Evolutionary conservation across 495 filamentous ascomycete species (phyloP).

Genomic region (Glonium stellatum): DNA sequence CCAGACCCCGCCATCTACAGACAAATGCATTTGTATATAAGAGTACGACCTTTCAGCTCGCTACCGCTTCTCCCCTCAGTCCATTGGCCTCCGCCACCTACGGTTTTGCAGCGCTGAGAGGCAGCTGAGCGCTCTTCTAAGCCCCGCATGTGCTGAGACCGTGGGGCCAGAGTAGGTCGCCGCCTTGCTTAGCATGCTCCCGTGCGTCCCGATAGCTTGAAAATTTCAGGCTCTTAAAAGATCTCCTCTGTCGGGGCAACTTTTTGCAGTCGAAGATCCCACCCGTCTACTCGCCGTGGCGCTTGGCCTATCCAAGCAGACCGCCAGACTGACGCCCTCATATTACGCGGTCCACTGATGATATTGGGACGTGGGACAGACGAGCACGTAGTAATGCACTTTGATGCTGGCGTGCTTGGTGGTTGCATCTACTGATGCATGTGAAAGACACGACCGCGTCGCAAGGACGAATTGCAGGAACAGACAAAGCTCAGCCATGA

Average conservation of each 20-base stretch:
- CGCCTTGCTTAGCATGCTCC: neutral
- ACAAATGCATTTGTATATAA: neutral
- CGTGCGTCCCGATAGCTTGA: neutral
- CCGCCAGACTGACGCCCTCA: slow-evolving; percentile 19
- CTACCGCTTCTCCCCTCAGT: too few species aligned
- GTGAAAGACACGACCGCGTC: neutral
- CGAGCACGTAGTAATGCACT: neutral
- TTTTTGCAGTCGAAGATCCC: slow-evolving; percentile 1
- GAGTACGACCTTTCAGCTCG: neutral
- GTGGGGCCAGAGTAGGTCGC: neutral
- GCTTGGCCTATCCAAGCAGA: neutral
- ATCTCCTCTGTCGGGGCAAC: neutral
- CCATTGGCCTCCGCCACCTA: too few species aligned
- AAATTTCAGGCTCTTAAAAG: neutral
- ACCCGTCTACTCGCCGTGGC: slow-evolving; percentile 16
- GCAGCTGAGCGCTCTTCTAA: neutral
- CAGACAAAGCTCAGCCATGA: neutral
- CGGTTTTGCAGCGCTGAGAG: too few species aligned
- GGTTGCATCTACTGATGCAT: neutral
- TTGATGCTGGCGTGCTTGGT: neutral
- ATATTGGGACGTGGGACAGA: neutral
- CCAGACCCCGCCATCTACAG: neutral
- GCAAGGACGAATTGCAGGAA: neutral
- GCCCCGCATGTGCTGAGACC: neutral
- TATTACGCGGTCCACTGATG: slow-evolving; percentile 2